Evolutionary conservation across 257 asterid species (phyloP), one percentile per base, ranked within the genome.

Genomic region (Henckelia pumila): DNA sequence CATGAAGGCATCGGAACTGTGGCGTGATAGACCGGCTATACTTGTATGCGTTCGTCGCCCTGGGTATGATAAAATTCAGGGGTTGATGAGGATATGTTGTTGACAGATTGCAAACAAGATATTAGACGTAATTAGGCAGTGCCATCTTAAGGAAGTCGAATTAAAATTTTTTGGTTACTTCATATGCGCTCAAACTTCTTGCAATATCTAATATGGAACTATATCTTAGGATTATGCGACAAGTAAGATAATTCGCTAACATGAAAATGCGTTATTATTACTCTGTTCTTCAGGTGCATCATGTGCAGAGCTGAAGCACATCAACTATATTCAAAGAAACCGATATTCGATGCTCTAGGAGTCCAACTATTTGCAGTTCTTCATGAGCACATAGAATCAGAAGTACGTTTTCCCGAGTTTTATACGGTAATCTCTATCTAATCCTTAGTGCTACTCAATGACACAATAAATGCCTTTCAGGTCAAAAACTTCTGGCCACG

Each of bases 271-370:
- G 6, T 30, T 6, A 30, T 30, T 6, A 1, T 30, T 73, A 10
- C 3, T 69, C 21, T 44, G 20, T 61, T 71, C 68, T 33, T 19
- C 79, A 82, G 87, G 79, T 82, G 87, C 75, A 76, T 82, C 75
- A 88, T 91, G 97, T 91, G 97, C 80, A 85, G 97, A 83, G 97
- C 96, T 72, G 97, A 91, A 82, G 96, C 93, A 11, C 92, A 91
- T 81, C 92, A 84, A 74, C 88, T 91, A 7, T 91, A 91, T 79
- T 78, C 91, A 47, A 83, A 76, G 77, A 88, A 91, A 76, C 96
- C 92, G 49, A 81, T 91, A 69, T 88, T 91, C 56, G 97, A 91
- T 64, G 85, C 95, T 14, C 86, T 91, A 26, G 97, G 96, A 37
- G 68, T 91, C 76, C 95, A 84, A 70, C 72, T 88, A 73, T 76